These are phyloP conservation scores for Apiospora arundinis DNA, from an alignment of 2,329 filamentous ascomycete species.

Conservation along the genomic window DNA sequence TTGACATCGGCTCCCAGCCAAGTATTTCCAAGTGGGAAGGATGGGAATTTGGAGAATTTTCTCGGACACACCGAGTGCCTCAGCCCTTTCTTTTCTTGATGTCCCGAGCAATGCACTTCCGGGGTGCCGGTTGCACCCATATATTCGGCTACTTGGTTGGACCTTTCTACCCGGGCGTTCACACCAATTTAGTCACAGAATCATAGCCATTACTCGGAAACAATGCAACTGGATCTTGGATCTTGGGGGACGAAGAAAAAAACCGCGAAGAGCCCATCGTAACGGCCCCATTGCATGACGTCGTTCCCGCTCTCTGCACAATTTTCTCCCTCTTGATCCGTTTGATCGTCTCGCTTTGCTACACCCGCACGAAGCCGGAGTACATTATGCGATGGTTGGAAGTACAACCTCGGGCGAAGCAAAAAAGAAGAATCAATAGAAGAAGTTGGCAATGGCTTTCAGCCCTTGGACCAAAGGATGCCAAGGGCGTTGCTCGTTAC, in stretches of 20 bases:
- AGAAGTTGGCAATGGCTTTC: neutral
- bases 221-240: neutral
- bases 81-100: neutral
- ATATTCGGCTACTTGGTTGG: neutral
- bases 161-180: conserved; percentile 11
- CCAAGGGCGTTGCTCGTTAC: neutral
- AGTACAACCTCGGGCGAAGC: neutral
- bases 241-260: neutral
- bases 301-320: conserved; percentile 11
- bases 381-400: neutral
- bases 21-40: neutral
- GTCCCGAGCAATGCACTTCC: neutral
- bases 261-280: neutral
- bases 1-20: neutral
- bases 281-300: conserved; percentile 15
- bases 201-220: conserved; percentile 3
- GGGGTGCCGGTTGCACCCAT: neutral
- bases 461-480: neutral
- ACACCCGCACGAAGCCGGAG: neutral
- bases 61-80: neutral
- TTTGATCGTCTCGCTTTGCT: conserved; percentile 15
- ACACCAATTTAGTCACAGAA: conserved; percentile 6
- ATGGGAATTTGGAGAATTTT: neutral
- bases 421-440: neutral
- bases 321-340: neutral